Percentiles rank a stretch among this genome's conserved stretches.
These are phyloP conservation scores for Phaseolus coccineus DNA, from an alignment of 331 rosid genomes.

Conservation along the genomic window DNA sequence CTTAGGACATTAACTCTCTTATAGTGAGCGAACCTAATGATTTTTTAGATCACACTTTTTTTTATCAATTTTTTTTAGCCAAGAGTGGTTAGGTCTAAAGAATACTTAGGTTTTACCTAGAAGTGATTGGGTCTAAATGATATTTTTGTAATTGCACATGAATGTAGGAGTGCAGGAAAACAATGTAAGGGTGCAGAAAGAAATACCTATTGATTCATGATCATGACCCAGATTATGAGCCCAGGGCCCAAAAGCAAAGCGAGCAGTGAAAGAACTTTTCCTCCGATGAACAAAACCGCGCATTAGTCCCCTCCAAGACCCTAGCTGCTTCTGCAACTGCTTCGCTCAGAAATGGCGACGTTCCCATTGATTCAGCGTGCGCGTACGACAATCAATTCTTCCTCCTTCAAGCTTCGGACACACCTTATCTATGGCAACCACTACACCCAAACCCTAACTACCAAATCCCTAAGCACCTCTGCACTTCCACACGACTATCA, in stretches of 20 bases:
- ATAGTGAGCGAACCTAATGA: no score
- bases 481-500: conserved; percentile 58
- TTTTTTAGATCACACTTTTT: no score
- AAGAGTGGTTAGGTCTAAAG: no score
- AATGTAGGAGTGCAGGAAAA: no score
- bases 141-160: no score
- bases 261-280: neutral
- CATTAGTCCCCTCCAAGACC: neutral
- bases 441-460: conserved; percentile 17
- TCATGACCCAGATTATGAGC: neutral
- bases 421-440: conserved; percentile 19
- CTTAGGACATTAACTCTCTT: no score
- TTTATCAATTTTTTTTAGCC: no score
- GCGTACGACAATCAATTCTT: conserved; percentile 48
- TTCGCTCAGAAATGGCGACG: conserved; percentile 57
- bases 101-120: no score
- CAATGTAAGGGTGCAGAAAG: no score
- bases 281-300: neutral
- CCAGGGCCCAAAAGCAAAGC: conserved; percentile 1
- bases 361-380: conserved; percentile 60
- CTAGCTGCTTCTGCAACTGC: conserved; percentile 27
- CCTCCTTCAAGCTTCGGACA: conserved; percentile 59
- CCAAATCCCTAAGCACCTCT: conserved; percentile 56
- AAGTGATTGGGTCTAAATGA: no score
- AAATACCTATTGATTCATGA: neutral